phyloP scores from a whole-genome alignment of 1,139 yeast species.

The Magnusiomyces fungicola region DNA sequence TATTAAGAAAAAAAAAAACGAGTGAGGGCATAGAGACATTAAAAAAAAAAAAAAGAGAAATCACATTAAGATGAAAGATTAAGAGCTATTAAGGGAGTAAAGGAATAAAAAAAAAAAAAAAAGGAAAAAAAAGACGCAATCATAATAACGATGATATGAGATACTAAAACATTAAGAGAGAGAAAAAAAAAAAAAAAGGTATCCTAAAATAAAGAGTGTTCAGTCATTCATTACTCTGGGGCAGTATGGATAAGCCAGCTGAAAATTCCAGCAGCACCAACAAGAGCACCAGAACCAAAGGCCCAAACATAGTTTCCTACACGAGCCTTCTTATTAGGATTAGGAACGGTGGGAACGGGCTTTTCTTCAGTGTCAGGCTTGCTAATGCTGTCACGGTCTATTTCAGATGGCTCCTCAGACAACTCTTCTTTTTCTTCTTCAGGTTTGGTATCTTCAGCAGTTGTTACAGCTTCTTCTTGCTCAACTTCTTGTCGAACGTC shows the following conservation, averaged over 20 bases:
- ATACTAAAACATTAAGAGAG: too few relatives aligned
- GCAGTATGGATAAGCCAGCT: slow-evolving; percentile 6
- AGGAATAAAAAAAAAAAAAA: too few relatives aligned
- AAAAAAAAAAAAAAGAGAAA: slow-evolving; percentile 1
- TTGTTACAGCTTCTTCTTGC: neutral
- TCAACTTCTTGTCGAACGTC: neutral
- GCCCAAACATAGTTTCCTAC: slow-evolving; percentile 2
- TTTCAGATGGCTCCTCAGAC: neutral
- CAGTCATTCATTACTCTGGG: neutral
- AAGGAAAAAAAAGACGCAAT: too few relatives aligned
- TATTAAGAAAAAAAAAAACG: neutral
- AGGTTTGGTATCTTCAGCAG: neutral
- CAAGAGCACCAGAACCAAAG: slow-evolving; percentile 19
- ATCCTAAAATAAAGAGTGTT: too few relatives aligned
- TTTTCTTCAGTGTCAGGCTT: neutral
- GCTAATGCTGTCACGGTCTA: neutral
- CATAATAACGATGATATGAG: too few relatives aligned
- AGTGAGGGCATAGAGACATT: neutral
- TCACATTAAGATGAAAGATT: neutral
- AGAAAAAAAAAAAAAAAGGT: too few relatives aligned
- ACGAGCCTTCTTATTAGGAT: neutral
- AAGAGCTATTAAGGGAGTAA: too few relatives aligned
- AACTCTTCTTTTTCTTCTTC: slow-evolving; percentile 2
- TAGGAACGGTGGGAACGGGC: neutral
- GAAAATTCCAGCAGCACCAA: slow-evolving; percentile 19